phyloP scores from a whole-genome alignment of 768 basidiomycete species.

The Basidioascus undulatus region DNA sequence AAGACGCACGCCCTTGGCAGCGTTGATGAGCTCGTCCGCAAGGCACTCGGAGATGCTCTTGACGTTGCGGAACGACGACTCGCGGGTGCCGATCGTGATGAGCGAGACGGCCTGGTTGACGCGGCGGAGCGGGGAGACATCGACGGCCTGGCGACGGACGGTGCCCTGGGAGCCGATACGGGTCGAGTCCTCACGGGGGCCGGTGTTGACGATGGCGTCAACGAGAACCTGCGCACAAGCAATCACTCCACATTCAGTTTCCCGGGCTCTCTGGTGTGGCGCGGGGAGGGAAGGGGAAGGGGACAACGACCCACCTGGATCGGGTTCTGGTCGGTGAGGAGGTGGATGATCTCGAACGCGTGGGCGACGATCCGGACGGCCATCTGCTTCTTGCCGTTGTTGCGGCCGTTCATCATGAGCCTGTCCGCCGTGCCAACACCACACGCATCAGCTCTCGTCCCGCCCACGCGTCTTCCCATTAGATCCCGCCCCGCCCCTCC shows the following conservation, averaged over 20 bases:
- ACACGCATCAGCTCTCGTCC: neutral
- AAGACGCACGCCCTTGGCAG: slow-evolving; percentile 97
- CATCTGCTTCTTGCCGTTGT: slow-evolving; percentile 42
- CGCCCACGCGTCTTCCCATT: neutral
- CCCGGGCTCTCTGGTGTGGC: too few species aligned
- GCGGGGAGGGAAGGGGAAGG: too few species aligned
- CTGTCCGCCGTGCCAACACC: slow-evolving; percentile 22
- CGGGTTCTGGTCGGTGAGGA: slow-evolving; percentile 98
- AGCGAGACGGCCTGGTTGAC: slow-evolving; percentile 95
- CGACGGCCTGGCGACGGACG: slow-evolving; percentile 97
- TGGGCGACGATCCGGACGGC: slow-evolving; percentile 98
- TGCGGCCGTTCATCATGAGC: slow-evolving; percentile 99
- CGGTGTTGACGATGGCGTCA: slow-evolving; percentile 98
- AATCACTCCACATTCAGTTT: too few species aligned
- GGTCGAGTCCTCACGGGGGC: slow-evolving; percentile 97
- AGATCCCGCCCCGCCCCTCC: neutral
- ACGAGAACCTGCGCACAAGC: slow-evolving; percentile 49
- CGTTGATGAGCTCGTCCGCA: slow-evolving; percentile 98
- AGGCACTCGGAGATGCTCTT: slow-evolving; percentile 88
- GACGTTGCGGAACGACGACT: slow-evolving; percentile 99
- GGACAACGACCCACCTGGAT: slow-evolving; percentile 51
- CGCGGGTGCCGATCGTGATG: slow-evolving; percentile 88
- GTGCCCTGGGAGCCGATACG: slow-evolving; percentile 99
- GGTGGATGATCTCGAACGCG: slow-evolving; percentile 98
- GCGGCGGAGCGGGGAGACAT: slow-evolving; percentile 90